Evolutionary conservation across 331 rosid genomes (phyloP).

Genomic region (Rhamnella rubrinervis): DNA sequence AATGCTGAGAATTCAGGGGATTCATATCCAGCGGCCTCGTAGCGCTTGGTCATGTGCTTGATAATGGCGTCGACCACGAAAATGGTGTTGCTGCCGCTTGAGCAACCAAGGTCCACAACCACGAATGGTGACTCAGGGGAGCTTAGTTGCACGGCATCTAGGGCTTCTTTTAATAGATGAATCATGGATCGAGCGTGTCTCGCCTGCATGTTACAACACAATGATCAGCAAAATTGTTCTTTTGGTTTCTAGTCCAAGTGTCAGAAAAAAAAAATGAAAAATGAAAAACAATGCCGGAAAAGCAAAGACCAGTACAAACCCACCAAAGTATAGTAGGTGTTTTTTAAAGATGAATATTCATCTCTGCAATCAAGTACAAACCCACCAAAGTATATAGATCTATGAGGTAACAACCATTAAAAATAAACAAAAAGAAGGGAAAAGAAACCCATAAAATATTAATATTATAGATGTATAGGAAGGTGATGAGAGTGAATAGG

Average conservation of each 20-base stretch:
- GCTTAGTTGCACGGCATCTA: constrained; percentile 60
- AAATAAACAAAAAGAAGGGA: not conserved
- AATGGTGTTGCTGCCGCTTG: constrained; percentile 86
- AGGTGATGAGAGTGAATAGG: no score
- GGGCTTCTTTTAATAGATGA: constrained; percentile 78
- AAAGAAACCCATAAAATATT: no score
- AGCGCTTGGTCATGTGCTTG: constrained; percentile 75
- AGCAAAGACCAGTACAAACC: no score
- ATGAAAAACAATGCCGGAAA: no score
- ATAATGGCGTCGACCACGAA: constrained; percentile 69
- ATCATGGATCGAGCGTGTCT: constrained; percentile 84
- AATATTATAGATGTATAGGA: no score
- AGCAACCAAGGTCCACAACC: constrained; percentile 91
- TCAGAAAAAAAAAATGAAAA: no score
- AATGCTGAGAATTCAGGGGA: constrained; percentile 89
- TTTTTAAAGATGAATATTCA: no score
- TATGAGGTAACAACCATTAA: not conserved
- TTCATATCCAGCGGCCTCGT: constrained; percentile 51
- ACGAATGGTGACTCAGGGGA: constrained; percentile 49
- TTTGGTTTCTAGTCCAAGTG: no score
- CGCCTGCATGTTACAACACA: constrained; percentile 47
- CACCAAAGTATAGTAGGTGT: no score
- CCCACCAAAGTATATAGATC: not conserved
- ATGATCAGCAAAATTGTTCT: no score
- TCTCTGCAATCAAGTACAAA: no score